These are phyloP conservation scores for Boletus vinaceobasis DNA, from an alignment of 768 basidiomycete species.

Conservation along the genomic window DNA sequence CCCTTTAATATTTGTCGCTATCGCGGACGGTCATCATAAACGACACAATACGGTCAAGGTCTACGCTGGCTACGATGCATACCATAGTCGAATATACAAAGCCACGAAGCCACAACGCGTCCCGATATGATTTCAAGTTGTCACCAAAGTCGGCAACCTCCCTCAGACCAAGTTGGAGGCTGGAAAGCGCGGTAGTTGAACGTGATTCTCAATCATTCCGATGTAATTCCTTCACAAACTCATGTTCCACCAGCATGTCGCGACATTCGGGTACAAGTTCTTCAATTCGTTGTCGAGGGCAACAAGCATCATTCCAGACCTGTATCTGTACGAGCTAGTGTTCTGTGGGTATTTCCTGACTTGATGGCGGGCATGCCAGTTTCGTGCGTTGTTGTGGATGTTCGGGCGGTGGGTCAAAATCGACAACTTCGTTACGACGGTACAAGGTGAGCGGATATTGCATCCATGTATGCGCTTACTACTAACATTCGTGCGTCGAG, in stretches of 20 bases:
- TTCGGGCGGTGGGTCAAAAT: slow-evolving; percentile 66
- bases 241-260: slow-evolving; percentile 99
- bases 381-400: slow-evolving; percentile 93
- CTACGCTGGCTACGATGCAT: slow-evolving; percentile 94
- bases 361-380: slow-evolving; percentile 95
- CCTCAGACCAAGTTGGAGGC: no score
- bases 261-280: slow-evolving; percentile 98
- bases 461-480: slow-evolving; percentile 8
- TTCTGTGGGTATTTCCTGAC: slow-evolving; percentile 98
- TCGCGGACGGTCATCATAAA: slow-evolving; percentile 99
- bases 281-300: slow-evolving; percentile 98
- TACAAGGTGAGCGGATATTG: slow-evolving; percentile 67
- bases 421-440: not conserved
- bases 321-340: slow-evolving; percentile 91
- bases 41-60: slow-evolving; percentile 99
- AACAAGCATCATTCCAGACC: slow-evolving; percentile 93
- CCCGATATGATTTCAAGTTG: slow-evolving; percentile 94
- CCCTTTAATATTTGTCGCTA: no score
- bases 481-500: slow-evolving; percentile 40
- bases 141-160: slow-evolving; percentile 96
- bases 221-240: slow-evolving; percentile 99
- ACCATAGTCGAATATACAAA: slow-evolving; percentile 85
- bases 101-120: slow-evolving; percentile 99
- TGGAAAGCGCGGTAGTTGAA: slow-evolving; percentile 97
- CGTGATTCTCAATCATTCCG: slow-evolving; percentile 94